A percentile compares a stretch with the other conserved stretches of the same genome.
Evolutionary conservation across 208 protist species (phyloP).

Genomic region (Acanthamoeba lugdunensis): DNA sequence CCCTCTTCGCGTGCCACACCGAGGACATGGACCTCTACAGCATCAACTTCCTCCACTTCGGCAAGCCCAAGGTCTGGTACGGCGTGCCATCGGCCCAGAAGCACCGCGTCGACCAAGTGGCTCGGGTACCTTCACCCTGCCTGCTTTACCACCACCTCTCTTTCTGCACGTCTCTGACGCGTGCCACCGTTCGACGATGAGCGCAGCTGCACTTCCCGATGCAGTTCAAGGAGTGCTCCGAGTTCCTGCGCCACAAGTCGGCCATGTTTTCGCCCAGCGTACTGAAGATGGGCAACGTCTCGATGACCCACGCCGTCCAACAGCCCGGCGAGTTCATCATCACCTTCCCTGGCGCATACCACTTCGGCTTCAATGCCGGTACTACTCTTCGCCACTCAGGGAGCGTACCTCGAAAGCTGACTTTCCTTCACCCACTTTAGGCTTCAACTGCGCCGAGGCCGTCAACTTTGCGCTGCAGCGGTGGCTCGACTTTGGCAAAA

Average conservation of each 20-base stretch:
- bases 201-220: constrained; percentile 56
- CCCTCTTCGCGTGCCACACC: constrained; percentile 80
- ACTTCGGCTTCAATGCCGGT: constrained; percentile 82
- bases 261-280: constrained; percentile 73
- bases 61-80: constrained; percentile 80
- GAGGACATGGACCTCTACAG: constrained; percentile 80
- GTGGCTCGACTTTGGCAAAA: constrained; percentile 79
- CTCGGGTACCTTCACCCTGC: neutral
- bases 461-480: constrained; percentile 80
- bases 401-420: neutral
- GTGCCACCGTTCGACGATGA: neutral
- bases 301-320: constrained; percentile 68
- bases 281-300: constrained; percentile 68
- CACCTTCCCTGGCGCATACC: constrained; percentile 81
- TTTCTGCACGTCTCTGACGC: neutral
- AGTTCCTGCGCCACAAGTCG: constrained; percentile 77
- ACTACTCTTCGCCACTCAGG: neutral
- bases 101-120: constrained; percentile 57
- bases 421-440: neutral
- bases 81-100: constrained; percentile 64
- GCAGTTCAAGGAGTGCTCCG: constrained; percentile 71
- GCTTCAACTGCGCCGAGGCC: constrained; percentile 82
- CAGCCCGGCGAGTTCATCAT: constrained; percentile 81
- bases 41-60: constrained; percentile 77
- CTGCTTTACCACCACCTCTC: neutral